Conservation (phyloP, 2,329 filamentous ascomycete genomes). For the Trichoderma brevicompactum region DNA sequence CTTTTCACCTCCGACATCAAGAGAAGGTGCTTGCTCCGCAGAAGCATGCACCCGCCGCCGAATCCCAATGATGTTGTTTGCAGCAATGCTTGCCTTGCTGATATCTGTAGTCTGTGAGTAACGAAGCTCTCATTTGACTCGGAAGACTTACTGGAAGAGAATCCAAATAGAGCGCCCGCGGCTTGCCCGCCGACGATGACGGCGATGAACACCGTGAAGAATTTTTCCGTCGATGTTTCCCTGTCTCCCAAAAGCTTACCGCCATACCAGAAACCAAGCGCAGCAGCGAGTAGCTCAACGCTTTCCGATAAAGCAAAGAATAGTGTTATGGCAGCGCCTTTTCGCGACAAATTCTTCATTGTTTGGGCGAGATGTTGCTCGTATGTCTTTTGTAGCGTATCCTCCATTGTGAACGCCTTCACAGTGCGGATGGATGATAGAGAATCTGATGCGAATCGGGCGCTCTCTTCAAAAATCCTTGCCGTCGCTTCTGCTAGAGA, state of each 20-base stretch:
- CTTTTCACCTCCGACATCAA: not conserved
- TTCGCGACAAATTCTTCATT: slow-evolving; percentile 5
- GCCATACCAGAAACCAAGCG: slow-evolving; percentile 33
- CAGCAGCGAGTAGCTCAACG: slow-evolving; percentile 36
- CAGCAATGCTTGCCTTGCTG: slow-evolving; percentile 14
- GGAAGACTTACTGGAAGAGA: slow-evolving; percentile 22
- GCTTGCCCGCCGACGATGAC: slow-evolving; percentile 43
- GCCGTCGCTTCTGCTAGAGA: slow-evolving; percentile 36
- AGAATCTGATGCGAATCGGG: slow-evolving; percentile 65
- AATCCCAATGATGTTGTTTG: slow-evolving; percentile 15
- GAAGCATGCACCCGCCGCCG: not conserved
- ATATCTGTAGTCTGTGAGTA: slow-evolving; percentile 17
- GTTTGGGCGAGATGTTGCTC: slow-evolving; percentile 38
- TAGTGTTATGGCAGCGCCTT: not conserved
- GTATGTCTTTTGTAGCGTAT: slow-evolving; percentile 52
- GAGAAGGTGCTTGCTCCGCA: not conserved
- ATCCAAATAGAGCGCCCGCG: slow-evolving; percentile 30
- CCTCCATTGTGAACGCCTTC: slow-evolving; percentile 62
- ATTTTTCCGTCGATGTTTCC: slow-evolving; percentile 46
- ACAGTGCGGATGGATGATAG: slow-evolving; percentile 68
- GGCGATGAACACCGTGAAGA: slow-evolving; percentile 49
- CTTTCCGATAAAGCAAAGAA: slow-evolving; percentile 21
- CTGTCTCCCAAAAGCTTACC: slow-evolving; percentile 35
- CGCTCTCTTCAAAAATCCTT: slow-evolving; percentile 61
- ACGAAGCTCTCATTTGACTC: not conserved